Evolutionary conservation across 2,329 filamentous ascomycete species (phyloP).

Genomic region (Curvularia lunata): DNA sequence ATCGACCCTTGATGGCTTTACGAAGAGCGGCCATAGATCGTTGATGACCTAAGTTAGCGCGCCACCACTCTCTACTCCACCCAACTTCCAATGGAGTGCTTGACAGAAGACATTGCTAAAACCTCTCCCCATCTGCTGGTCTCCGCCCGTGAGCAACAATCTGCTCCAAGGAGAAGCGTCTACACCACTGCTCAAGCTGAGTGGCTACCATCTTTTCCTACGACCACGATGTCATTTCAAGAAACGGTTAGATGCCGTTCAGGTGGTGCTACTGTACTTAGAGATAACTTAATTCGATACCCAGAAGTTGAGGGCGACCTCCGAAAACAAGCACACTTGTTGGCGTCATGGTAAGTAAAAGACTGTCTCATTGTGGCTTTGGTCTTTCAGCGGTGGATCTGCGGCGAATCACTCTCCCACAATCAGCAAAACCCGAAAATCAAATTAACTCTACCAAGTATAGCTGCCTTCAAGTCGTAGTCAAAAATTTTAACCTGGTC

Average conservation of each 20-base stretch:
- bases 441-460: too few relatives aligned
- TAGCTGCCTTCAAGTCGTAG: too few relatives aligned
- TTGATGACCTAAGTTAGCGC: background rate
- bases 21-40: background rate
- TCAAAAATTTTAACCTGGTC: too few relatives aligned
- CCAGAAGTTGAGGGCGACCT: background rate
- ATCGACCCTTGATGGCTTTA: background rate
- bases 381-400: too few relatives aligned
- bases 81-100: background rate
- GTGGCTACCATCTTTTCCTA: background rate
- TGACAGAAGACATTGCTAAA: background rate
- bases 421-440: too few relatives aligned
- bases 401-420: background rate
- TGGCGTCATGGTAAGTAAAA: background rate
- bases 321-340: background rate
- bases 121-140: background rate
- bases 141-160: background rate
- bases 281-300: background rate
- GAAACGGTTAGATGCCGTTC: background rate
- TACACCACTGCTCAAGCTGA: background rate
- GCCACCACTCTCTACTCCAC: background rate
- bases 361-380: constrained; percentile 1
- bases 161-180: background rate
- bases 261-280: background rate
- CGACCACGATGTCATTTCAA: background rate